Evolutionary conservation across 768 basidiomycete genomes (phyloP).

Genomic region (Lactarius psammicola): DNA sequence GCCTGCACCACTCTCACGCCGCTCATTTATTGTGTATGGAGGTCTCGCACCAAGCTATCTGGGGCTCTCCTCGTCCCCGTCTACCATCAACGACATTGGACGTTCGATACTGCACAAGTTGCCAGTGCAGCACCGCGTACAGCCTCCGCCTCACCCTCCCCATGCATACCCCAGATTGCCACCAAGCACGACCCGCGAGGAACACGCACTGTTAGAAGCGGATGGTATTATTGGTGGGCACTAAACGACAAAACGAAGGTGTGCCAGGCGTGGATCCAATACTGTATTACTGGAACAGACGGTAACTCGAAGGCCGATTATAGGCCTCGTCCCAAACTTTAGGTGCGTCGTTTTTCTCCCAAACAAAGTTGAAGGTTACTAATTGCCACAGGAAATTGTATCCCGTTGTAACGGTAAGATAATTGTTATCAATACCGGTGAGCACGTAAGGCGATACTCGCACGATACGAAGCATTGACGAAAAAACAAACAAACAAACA

Average conservation of each 20-base stretch:
- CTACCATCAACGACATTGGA: slow-evolving; percentile 78
- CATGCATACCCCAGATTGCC: slow-evolving; percentile 73
- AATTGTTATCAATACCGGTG: slow-evolving; percentile 94
- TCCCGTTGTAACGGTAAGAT: slow-evolving; percentile 88
- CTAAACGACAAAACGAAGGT: slow-evolving; percentile 62
- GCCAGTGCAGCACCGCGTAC: slow-evolving; percentile 68
- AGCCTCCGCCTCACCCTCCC: slow-evolving; percentile 77
- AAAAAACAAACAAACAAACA: no score
- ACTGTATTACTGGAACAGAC: slow-evolving; percentile 69
- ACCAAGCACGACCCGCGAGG: slow-evolving; percentile 57
- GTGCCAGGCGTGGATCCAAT: slow-evolving; percentile 74
- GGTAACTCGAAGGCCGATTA: slow-evolving; percentile 84
- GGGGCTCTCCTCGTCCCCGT: slow-evolving; percentile 77
- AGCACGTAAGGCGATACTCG: slow-evolving; percentile 16
- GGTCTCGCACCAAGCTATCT: slow-evolving; percentile 79
- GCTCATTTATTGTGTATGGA: slow-evolving; percentile 90
- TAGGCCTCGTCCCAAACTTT: slow-evolving; percentile 96
- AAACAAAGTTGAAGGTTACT: background rate
- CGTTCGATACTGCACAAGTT: slow-evolving; percentile 63
- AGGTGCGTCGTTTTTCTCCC: slow-evolving; percentile 40
- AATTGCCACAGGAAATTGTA: slow-evolving; percentile 55
- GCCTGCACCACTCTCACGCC: slow-evolving; percentile 54
- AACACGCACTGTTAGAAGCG: slow-evolving; percentile 65
- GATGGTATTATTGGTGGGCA: slow-evolving; percentile 95
- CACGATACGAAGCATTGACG: background rate